Conservation (phyloP, 768 basidiomycete species). For the Hysterangium stoloniferum region DNA sequence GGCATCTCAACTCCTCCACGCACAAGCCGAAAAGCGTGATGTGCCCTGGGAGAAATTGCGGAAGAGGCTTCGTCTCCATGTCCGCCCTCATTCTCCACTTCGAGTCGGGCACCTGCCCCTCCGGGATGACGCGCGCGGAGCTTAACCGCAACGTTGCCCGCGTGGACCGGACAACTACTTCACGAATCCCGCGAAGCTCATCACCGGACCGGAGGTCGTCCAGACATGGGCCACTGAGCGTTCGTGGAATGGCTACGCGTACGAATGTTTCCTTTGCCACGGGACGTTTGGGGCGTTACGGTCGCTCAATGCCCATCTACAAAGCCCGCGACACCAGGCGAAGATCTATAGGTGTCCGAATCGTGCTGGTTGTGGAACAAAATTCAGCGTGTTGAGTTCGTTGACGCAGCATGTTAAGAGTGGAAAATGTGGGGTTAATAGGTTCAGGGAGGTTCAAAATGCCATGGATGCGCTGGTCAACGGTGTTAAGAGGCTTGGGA, state of each 20-base stretch:
- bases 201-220: slow-evolving; percentile 27
- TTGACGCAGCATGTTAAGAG: slow-evolving; percentile 62
- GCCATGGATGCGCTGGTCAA: slow-evolving; percentile 29
- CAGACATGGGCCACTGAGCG: slow-evolving; percentile 26
- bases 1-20: slow-evolving; percentile 47
- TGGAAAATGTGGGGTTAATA: slow-evolving; percentile 46
- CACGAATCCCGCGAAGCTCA: slow-evolving; percentile 47
- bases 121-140: slow-evolving; percentile 35
- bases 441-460: slow-evolving; percentile 35
- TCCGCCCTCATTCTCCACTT: slow-evolving; percentile 56
- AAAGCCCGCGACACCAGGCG: slow-evolving; percentile 50
- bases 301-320: slow-evolving; percentile 53
- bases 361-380: slow-evolving; percentile 28
- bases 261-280: slow-evolving; percentile 62
- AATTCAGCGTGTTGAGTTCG: slow-evolving; percentile 47
- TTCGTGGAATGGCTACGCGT: slow-evolving; percentile 38
- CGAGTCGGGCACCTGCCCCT: slow-evolving; percentile 50
- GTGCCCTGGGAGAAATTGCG: slow-evolving; percentile 38
- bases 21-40: slow-evolving; percentile 38
- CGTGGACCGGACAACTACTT: slow-evolving; percentile 41
- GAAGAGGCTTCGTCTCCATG: slow-evolving; percentile 37
- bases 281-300: slow-evolving; percentile 30
- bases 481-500: neutral
- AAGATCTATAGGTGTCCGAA: slow-evolving; percentile 48
- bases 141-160: slow-evolving; percentile 34